phyloP scores from a whole-genome alignment of 768 basidiomycete species.

The Phylloporus arenicola region DNA sequence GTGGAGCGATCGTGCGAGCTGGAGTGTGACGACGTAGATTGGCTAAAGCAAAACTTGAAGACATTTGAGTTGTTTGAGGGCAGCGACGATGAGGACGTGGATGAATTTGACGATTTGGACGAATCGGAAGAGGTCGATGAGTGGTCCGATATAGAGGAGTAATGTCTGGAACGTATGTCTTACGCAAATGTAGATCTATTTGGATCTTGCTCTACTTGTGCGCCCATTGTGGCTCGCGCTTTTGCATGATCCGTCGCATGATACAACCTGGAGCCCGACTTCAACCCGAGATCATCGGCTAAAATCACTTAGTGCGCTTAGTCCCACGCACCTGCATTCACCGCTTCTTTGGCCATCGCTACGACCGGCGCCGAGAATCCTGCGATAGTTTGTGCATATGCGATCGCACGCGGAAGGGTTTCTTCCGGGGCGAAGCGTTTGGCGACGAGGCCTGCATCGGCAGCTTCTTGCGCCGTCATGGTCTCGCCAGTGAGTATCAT shows the following conservation, averaged over 20 bases:
- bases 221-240: constrained; percentile 40
- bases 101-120: constrained; percentile 23
- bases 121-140: constrained; percentile 9
- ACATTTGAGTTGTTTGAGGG: constrained; percentile 53
- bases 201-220: constrained; percentile 37
- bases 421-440: constrained; percentile 37
- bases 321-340: constrained; percentile 36
- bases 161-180: neutral
- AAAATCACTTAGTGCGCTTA: neutral
- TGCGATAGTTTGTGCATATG: constrained; percentile 33
- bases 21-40: constrained; percentile 38
- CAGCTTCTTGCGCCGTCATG: constrained; percentile 43
- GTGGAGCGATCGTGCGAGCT: constrained; percentile 45
- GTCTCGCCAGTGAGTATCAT: constrained; percentile 47
- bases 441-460: constrained; percentile 43
- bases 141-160: constrained; percentile 12
- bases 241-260: constrained; percentile 41
- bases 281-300: constrained; percentile 45
- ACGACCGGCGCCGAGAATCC: constrained; percentile 27
- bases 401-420: constrained; percentile 42
- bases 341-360: constrained; percentile 45
- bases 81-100: constrained; percentile 40
- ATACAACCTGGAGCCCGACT: constrained; percentile 44
- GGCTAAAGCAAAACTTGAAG: constrained; percentile 49
- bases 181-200: no score